Percentiles rank a stretch among this genome's conserved stretches.
These are phyloP conservation scores for Ophiostoma montium DNA, from an alignment of 2,329 filamentous ascomycete genomes.

Conservation along the genomic window DNA sequence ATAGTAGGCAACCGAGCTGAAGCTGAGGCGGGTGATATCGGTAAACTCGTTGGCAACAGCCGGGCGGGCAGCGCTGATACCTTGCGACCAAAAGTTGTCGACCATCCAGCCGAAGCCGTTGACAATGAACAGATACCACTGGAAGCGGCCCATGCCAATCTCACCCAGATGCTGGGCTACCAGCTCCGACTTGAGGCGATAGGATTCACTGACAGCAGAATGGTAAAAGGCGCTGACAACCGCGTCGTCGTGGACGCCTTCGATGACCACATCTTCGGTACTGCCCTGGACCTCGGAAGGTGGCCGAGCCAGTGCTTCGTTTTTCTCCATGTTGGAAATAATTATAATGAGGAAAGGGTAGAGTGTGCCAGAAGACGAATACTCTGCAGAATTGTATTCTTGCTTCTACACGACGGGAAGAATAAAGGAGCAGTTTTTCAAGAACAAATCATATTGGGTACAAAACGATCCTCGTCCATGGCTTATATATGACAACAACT, in stretches of 20 bases:
- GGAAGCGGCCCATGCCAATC: slow-evolving; percentile 11
- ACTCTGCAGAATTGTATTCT: too few species aligned
- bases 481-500: too few species aligned
- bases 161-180: slow-evolving; percentile 6
- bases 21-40: slow-evolving; percentile 14
- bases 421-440: too few species aligned
- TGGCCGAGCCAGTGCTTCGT: neutral
- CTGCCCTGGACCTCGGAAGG: neutral
- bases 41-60: slow-evolving; percentile 22
- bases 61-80: slow-evolving; percentile 22
- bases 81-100: slow-evolving; percentile 28
- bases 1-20: slow-evolving; percentile 24
- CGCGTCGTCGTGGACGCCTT: slow-evolving; percentile 1
- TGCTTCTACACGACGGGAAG: too few species aligned
- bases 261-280: neutral
- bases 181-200: slow-evolving; percentile 11
- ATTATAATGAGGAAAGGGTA: neutral
- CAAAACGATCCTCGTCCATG: too few species aligned
- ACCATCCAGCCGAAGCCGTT: slow-evolving; percentile 33
- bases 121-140: slow-evolving; percentile 28
- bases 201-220: slow-evolving; percentile 7
- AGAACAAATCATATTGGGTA: too few species aligned
- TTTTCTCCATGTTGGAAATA: neutral
- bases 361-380: neutral
- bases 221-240: slow-evolving; percentile 4